Conservation (phyloP, 306 rosid species). For the Quillaja saponaria region DNA sequence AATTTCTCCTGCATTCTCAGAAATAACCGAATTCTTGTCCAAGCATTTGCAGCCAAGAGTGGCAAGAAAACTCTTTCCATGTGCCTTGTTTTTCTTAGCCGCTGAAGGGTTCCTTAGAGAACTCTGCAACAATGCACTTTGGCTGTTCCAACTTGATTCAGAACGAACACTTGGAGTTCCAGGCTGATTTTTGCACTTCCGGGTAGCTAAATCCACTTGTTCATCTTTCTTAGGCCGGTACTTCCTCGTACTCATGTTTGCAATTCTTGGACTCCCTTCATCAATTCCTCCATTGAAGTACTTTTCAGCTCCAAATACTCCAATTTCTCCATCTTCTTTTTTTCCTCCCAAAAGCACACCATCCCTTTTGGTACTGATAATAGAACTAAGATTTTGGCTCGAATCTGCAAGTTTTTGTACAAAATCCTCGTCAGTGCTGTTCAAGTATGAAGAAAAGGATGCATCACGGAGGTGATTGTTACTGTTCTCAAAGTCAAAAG, state of each 20-base stretch:
- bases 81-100: slow-evolving; percentile 25
- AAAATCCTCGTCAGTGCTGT: slow-evolving; percentile 32
- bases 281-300: slow-evolving; percentile 80
- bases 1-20: slow-evolving; percentile 52
- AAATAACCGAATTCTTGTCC: slow-evolving; percentile 61
- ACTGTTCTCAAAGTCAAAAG: slow-evolving; percentile 32
- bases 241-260: slow-evolving; percentile 36
- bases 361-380: slow-evolving; percentile 32
- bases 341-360: slow-evolving; percentile 26
- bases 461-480: slow-evolving; percentile 36
- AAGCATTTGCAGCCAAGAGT: slow-evolving; percentile 69
- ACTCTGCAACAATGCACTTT: slow-evolving; percentile 47
- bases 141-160: slow-evolving; percentile 87
- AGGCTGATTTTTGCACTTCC: slow-evolving; percentile 33
- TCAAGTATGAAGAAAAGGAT: slow-evolving; percentile 61
- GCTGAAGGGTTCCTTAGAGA: slow-evolving; percentile 36
- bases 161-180: slow-evolving; percentile 73
- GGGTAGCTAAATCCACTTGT: slow-evolving; percentile 16
- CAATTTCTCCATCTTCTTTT: slow-evolving; percentile 77
- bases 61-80: slow-evolving; percentile 52
- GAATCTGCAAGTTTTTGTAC: slow-evolving; percentile 36
- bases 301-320: slow-evolving; percentile 80
- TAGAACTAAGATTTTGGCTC: slow-evolving; percentile 26
- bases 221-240: slow-evolving; percentile 31
- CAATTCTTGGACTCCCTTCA: slow-evolving; percentile 32